These are phyloP conservation scores for Pyrenophora teres DNA, from an alignment of 2,329 filamentous ascomycete genomes.

Conservation along the genomic window DNA sequence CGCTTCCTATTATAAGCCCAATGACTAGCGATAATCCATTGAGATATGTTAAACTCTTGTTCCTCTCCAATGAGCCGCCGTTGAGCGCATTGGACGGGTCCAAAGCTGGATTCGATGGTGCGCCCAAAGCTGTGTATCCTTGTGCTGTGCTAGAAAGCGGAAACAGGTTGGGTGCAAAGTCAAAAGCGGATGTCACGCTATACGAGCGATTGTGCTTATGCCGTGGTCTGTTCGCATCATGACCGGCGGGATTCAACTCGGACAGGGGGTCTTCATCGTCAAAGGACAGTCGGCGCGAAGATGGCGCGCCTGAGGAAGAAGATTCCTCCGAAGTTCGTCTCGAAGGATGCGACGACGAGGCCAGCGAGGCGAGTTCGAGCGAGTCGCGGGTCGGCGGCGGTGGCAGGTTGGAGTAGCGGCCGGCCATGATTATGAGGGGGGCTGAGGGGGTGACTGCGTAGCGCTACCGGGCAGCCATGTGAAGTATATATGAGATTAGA, in stretches of 20 bases:
- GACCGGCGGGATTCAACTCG: slow-evolving; percentile 60
- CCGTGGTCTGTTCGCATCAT: slow-evolving; percentile 45
- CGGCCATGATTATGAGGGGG: slow-evolving; percentile 40
- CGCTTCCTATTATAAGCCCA: slow-evolving; percentile 92
- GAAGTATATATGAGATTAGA: slow-evolving; percentile 5
- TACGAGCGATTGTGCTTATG: slow-evolving; percentile 71
- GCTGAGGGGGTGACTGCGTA: slow-evolving; percentile 19
- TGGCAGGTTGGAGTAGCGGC: slow-evolving; percentile 45
- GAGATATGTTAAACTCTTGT: slow-evolving; percentile 93
- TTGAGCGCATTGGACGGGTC: slow-evolving; percentile 63
- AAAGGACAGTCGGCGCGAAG: slow-evolving; percentile 88
- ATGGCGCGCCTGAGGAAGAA: slow-evolving; percentile 81
- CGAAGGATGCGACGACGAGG: slow-evolving; percentile 74
- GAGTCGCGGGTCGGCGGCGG: slow-evolving; percentile 73
- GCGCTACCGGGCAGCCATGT: slow-evolving; percentile 33
- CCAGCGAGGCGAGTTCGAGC: slow-evolving; percentile 92
- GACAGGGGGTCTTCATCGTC: slow-evolving; percentile 81
- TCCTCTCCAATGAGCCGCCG: slow-evolving; percentile 86
- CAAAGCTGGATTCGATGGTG: slow-evolving; percentile 64
- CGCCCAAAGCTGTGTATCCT: slow-evolving; percentile 82
- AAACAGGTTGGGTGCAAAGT: slow-evolving; percentile 92
- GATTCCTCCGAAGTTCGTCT: slow-evolving; percentile 72
- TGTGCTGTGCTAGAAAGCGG: slow-evolving; percentile 82
- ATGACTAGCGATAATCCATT: slow-evolving; percentile 92
- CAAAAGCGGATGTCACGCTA: slow-evolving; percentile 90